Percentiles rank a stretch among this genome's conserved stretches.
Conservation (phyloP, 108 stramenopile species). For the Skeletonema potamos region DNA sequence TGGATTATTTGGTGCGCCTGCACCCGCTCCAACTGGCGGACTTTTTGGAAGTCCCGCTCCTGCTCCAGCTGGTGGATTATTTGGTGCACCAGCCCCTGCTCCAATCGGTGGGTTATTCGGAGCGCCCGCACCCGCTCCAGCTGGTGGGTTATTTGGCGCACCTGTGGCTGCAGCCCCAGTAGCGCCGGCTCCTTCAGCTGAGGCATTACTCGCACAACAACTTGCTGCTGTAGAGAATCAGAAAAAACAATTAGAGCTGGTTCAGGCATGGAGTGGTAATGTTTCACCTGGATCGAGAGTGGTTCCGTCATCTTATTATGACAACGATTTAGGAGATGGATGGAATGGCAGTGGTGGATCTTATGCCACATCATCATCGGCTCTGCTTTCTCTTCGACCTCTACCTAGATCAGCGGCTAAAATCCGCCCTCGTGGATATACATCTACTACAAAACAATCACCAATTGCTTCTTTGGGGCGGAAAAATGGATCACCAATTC, state of each 20-base stretch:
- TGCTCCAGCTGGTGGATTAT: conserved; percentile 28
- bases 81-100: conserved; percentile 52
- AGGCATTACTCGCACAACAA: conserved; percentile 72
- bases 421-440: conserved; percentile 81
- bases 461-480: conserved; percentile 34
- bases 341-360: conserved; percentile 36
- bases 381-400: conserved; percentile 39
- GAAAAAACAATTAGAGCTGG: conserved; percentile 71
- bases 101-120: conserved; percentile 33
- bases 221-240: conserved; percentile 76
- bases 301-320: conserved; percentile 40
- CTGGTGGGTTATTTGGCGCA: conserved; percentile 61
- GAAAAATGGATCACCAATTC: conserved; percentile 40
- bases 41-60: conserved; percentile 54
- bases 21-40: conserved; percentile 44
- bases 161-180: conserved; percentile 50
- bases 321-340: conserved; percentile 17
- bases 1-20: conserved; percentile 23
- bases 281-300: conserved; percentile 42
- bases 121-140: conserved; percentile 50
- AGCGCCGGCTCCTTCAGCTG: conserved; percentile 58
- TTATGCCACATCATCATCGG: conserved; percentile 32
- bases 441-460: conserved; percentile 44
- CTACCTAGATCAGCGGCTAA: conserved; percentile 65
- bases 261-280: conserved; percentile 69